Evolutionary conservation across 1,284 basidiomycete species (phyloP), one percentile per base, ranked within the genome.

Genomic region (Thelephora terrestris): DNA sequence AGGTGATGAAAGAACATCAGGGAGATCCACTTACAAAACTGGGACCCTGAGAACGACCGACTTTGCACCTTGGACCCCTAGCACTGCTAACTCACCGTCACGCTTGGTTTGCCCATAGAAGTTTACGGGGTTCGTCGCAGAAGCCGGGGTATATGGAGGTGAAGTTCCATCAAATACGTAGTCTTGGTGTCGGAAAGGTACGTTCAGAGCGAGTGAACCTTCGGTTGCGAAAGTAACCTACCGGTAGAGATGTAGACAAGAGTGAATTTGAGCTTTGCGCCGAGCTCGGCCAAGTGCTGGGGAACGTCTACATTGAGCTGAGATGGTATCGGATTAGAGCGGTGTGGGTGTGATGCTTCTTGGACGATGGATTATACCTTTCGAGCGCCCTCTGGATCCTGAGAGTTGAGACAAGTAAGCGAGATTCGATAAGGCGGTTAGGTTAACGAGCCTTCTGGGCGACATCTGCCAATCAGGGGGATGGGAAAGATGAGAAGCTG

Each of bases 101-200:
- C 79, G 71, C 62, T 92, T 92, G 0, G 83, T 81, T 55, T 72
- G 62, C 0, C 85, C 90, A 55, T 92, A 92, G 2, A 83, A 64
- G 47, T 92, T 85, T 38, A 91, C 63, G 1, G 89, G 89, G 56
- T 85, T 83, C 7, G 84, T 74, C n/a, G 62, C 58, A 4, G 81
- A 74, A 4, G 70, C 71, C 0, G 86, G 81, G 2, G 73, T 70
- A 62, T 91, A 91, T 0, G 85, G 85, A 1, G 89, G 85, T 0
- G 79, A 78, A n/a, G 74, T 80, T 4, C 89, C 89, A 54, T 90
- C 85, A 56, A 92, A 91, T 12, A 92, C 87, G 61, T 91, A 91
- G 65, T 91, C 88, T 82, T 32, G 35, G 47, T 32, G 17, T 45
- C 5, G 14, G 0, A 18, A 45, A 20, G 25, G 45, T 20, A 46